phyloP scores from a whole-genome alignment of 2,329 filamentous ascomycete genomes.

The Pestalotiopsis sp. region DNA sequence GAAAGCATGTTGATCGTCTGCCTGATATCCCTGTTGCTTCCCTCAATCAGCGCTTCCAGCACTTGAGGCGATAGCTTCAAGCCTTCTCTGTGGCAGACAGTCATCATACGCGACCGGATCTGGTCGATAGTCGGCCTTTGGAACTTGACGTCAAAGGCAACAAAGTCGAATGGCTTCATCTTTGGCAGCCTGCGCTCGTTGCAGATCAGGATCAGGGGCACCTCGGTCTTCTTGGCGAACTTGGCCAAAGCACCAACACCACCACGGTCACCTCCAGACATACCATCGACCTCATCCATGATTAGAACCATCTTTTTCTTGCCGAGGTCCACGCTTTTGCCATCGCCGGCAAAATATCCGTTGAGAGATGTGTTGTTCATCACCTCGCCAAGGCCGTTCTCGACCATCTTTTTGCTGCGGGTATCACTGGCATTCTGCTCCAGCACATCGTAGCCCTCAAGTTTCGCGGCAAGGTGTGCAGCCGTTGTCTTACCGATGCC shows the following conservation, averaged over 20 bases:
- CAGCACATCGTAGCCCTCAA: constrained; percentile 90
- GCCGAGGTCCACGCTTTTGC: constrained; percentile 73
- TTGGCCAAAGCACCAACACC: constrained; percentile 93
- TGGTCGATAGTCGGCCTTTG: constrained; percentile 87
- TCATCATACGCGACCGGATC: constrained; percentile 89
- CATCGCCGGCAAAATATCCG: constrained; percentile 85
- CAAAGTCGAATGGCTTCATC: constrained; percentile 96
- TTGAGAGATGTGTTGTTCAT: constrained; percentile 91
- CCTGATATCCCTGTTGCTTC: constrained; percentile 91
- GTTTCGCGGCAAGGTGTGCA: constrained; percentile 87
- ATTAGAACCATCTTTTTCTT: constrained; percentile 96
- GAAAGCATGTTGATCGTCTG: constrained; percentile 99
- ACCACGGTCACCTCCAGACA: constrained; percentile 95
- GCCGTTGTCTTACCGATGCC: constrained; percentile 98
- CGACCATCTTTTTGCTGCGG: constrained; percentile 93
- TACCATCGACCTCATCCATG: constrained; percentile 99
- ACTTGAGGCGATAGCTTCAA: constrained; percentile 82
- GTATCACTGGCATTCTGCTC: constrained; percentile 97
- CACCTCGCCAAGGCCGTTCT: constrained; percentile 83
- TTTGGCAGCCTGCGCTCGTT: constrained; percentile 92
- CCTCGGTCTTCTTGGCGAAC: constrained; percentile 91
- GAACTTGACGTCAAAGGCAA: constrained; percentile 84
- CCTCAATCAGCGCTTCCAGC: constrained; percentile 92
- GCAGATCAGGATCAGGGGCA: constrained; percentile 96
- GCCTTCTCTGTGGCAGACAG: constrained; percentile 89